These are phyloP conservation scores for Leccinellum luteum DNA, from an alignment of 768 basidiomycete genomes.

Conservation along the genomic window DNA sequence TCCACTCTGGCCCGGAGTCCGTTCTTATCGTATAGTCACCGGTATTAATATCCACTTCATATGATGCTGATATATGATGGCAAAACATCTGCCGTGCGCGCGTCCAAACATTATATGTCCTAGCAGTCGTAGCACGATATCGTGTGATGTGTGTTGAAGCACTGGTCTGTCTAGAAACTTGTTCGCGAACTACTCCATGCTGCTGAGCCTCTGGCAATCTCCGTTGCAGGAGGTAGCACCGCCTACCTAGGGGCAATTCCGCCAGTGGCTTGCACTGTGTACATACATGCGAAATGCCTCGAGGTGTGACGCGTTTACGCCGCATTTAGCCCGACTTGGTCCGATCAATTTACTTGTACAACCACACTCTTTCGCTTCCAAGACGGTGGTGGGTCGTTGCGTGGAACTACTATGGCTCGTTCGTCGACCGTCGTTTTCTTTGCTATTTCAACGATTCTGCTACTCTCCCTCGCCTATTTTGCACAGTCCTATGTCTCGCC, in stretches of 20 bases:
- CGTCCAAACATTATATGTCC: no score
- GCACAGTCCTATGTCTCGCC: conserved; percentile 31
- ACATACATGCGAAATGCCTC: conserved; percentile 29
- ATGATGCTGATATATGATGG: not conserved
- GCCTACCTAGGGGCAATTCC: conserved; percentile 19
- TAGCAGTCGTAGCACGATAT: no score
- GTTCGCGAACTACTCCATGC: no score
- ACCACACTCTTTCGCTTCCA: no score
- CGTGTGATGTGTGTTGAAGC: not conserved
- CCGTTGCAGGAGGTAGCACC: conserved; percentile 7
- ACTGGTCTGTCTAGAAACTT: not conserved
- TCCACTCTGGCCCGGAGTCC: not conserved
- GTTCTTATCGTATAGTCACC: not conserved
- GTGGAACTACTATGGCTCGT: conserved; percentile 23
- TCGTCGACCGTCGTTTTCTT: conserved; percentile 17
- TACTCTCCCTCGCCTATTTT: conserved; percentile 31
- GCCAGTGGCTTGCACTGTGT: conserved; percentile 19
- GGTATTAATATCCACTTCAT: conserved; percentile 3
- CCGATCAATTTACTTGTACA: conserved; percentile 13
- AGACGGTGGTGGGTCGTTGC: conserved; percentile 3
- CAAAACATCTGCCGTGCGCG: not conserved
- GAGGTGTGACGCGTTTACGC: conserved; percentile 17
- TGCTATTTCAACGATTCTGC: conserved; percentile 22
- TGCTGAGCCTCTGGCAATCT: not conserved
- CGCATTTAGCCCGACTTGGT: conserved; percentile 1